These are phyloP conservation scores for Colletotrichum sp. DNA, from an alignment of 2,329 filamentous ascomycete species.

Conservation along the genomic window DNA sequence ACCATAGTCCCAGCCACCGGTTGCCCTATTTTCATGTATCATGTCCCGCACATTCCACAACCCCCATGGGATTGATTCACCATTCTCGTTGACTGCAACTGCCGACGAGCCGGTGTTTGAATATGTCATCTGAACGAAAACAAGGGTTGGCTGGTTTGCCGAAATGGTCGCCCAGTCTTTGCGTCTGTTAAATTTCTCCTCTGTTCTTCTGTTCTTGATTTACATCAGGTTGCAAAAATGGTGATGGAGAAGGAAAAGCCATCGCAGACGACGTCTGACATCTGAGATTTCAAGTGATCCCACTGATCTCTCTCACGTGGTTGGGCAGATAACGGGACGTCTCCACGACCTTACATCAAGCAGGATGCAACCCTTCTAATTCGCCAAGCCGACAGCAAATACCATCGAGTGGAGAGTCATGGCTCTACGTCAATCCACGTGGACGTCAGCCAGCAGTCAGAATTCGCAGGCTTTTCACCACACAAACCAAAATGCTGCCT, in stretches of 20 bases:
- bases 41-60: not conserved
- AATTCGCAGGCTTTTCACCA: too few relatives aligned
- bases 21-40: not conserved
- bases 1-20: not conserved
- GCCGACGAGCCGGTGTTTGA: not conserved
- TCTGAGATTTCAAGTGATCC: too few relatives aligned
- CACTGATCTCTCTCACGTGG: too few relatives aligned
- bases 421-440: too few relatives aligned
- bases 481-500: too few relatives aligned
- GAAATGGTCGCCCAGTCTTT: rapidly evolving
- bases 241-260: rapidly evolving
- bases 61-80: not conserved
- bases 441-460: too few relatives aligned
- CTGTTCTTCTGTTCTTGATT: not conserved
- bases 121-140: not conserved
- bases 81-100: not conserved
- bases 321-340: too few relatives aligned
- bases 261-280: too few relatives aligned
- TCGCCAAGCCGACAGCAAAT: too few relatives aligned
- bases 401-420: too few relatives aligned
- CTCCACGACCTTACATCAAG: too few relatives aligned
- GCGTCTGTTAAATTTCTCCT: rapidly evolving
- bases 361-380: too few relatives aligned
- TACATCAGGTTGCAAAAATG: rapidly evolving
- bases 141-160: rapidly evolving